Percentiles rank a stretch among this genome's conserved stretches.
Conservation (phyloP, 768 basidiomycete genomes). For the Collybia sp. region DNA sequence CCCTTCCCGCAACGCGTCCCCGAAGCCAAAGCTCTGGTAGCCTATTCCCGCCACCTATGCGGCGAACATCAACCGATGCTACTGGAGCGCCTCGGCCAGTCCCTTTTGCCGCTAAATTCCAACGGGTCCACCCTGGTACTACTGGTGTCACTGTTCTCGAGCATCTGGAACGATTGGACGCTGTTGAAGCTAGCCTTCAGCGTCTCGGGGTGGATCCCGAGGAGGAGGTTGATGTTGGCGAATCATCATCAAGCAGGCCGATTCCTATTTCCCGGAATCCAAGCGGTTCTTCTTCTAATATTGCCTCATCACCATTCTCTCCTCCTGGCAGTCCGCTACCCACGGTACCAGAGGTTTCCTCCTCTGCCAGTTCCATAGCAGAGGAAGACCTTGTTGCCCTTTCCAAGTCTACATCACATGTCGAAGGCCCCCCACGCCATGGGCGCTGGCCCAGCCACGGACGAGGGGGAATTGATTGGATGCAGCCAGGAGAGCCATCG, state of each 20-base stretch:
- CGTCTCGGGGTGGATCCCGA: conserved; percentile 51
- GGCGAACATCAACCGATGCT: conserved; percentile 57
- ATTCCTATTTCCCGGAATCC: conserved; percentile 13
- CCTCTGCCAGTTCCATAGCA: conserved; percentile 48
- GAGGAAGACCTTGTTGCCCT: conserved; percentile 71
- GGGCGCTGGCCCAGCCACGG: conserved; percentile 27
- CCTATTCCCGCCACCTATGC: conserved; percentile 73
- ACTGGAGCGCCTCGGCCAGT: conserved; percentile 69
- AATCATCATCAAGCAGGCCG: conserved; percentile 28
- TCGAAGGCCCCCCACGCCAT: conserved; percentile 42
- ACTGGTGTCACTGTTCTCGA: conserved; percentile 84
- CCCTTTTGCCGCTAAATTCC: conserved; percentile 80
- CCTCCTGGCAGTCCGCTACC: conserved; percentile 58
- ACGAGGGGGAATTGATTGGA: conserved; percentile 40
- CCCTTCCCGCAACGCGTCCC: conserved; percentile 40
- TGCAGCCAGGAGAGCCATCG: conserved; percentile 31
- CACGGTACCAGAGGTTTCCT: conserved; percentile 52
- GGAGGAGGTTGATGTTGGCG: conserved; percentile 62
- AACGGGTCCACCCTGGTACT: conserved; percentile 78
- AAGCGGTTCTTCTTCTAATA: conserved; percentile 23
- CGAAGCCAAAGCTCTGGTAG: conserved; percentile 60
- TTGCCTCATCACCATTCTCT: conserved; percentile 42
- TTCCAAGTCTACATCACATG: conserved; percentile 74
- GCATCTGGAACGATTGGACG: conserved; percentile 81
- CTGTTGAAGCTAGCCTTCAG: conserved; percentile 74